Base-by-base conservation (phyloP, 225 moss, liverwort and hornwort genomes). In the Marchantia polymorpha region DNA sequence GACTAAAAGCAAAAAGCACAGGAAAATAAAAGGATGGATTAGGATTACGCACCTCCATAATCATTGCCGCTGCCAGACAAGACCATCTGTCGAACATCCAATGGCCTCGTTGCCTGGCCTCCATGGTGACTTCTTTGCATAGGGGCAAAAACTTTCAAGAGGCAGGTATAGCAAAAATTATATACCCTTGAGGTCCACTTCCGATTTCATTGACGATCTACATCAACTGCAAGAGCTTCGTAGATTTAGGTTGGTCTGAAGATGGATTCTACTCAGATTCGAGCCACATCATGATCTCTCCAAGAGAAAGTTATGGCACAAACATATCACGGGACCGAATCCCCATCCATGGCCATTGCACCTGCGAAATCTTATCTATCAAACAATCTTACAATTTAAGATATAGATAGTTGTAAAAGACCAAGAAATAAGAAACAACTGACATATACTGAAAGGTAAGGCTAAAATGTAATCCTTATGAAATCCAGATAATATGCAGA, bases 21-120 rank as follows among this genome's bases (percentile, higher is more conserved):
- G n/a, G 56, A 6, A 9, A 19, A 75, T 7, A 20, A 59, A 31
- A 59, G 46, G 39, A 12, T 31, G 12, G 22, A 73, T 11, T 22
- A 52, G 52, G 10, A 29, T 16, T 20, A 53, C 13, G 26, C 87
- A 96, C 95, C 93, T 94, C 88, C 65, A 96, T 91, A 78, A 89
- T 81, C 92, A 96, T 96, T 85, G 94, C 92, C 59, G 96, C 86
- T 63, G 91, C 91, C 81, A 96, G 89, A 82, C 91, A 88, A 64
- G 81, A 87, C 96, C 96, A 96, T 82, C 91, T 88, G 85, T 91
- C 92, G 26, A 68, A 79, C 7, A 79, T 27, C 78, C 78, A 79
- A 22, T 55, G 66, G 54, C 22, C 12, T 55, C 54, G 10, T 20
- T 61, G 64, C 17, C 52, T 29, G 11, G 48, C 25, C 68, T 68